Evolutionary conservation across 2,329 filamentous ascomycete species (phyloP), one percentile per base, ranked within the genome.

Genomic region (Trichophyton rubrum): DNA sequence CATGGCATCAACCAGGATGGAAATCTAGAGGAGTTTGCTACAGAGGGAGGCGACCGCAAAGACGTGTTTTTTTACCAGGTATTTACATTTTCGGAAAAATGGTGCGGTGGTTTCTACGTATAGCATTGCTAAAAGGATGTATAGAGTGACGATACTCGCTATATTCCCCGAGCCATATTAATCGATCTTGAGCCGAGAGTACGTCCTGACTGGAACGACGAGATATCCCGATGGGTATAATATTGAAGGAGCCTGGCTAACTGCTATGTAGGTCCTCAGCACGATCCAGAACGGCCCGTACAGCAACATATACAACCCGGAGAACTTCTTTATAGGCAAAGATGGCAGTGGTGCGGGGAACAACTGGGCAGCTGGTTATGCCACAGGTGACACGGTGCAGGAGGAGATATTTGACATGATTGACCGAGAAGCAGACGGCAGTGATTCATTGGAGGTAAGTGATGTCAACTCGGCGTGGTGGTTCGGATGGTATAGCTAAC

Each of bases 361-460:
- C 75, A 99, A 97, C 74, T 99, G 93, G 93, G 93, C 91, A 63
- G 88, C 93, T 70, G 93, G 93, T 55, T 99, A 99, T 75, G 86
- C 93, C 66, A 91, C 89, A 59, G 93, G 91, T 67, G 91, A 96
- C 73, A 80, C 82, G 51, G 90, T 99, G 20, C 90, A 92, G 68
- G 93, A 99, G 74, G 93, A 99, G 72, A 90, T 99, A 60, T 89
- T 99, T 81, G 95, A 99, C 73, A 99, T 99, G 90, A 96, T 99
- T 69, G 93, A 99, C 72, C 87, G 93, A 63, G 93, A 99, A 73
- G 93, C 95, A 15, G 93, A 99, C 74, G 95, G 95, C 35, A 97
- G 92, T 72, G 93, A 99, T 74, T 96, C 91, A 59, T 81, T 99
- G 3, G 93, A 99, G 79, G 87, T 88, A 73, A 41, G 73, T 20